Evolutionary conservation across 2,329 filamentous ascomycete species (phyloP), one percentile per base, ranked within the genome.

Genomic region (Calonectria ilicicola): DNA sequence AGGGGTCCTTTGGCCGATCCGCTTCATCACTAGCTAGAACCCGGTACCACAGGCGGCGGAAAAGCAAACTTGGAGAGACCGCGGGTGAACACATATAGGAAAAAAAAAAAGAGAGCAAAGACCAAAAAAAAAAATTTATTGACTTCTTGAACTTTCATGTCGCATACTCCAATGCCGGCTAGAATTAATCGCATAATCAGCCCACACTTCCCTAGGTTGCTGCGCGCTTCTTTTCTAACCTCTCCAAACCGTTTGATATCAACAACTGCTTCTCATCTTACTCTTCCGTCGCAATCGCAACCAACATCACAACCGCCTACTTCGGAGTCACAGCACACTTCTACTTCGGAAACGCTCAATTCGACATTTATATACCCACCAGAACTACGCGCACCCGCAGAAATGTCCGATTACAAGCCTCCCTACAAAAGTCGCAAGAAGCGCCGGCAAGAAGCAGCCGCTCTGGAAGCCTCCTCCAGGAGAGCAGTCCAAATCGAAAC

Each of bases 161-260:
- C 66, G 27, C 49, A 56, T 58, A 44, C 32, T 21, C 38, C n/a
- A n/a, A 47, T 63, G 40, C 66, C 69, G 21, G 32, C 21, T 23
- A 53, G 60, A 62, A 60, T 49, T 21, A 62, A 58, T 35, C 60
- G 70, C 40, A 26, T 47, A 12, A 44, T 72, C 49, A 32, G 60
- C 60, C 40, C 49, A 17, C 58, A 60, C 58, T 47, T 51, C 32
- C 19, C 51, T n/a, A 60, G 60, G 49, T 66, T 49, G 51, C 29
- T 65, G 40, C 60, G 66, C 49, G 35, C 60, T 38, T 67, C 67
- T 32, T 49, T 46, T 19, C 58, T 29, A 26, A 53, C 53, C 21
- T 40, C 53, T 1, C 32, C 46, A n/a, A 51, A 17, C 23, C 53
- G 62, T 38, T 21, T 35, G 12, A 23, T 29, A 19, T 19, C 35